Conservation (phyloP, 495 filamentous ascomycete genomes). For the Neohortaea acidophila region DNA sequence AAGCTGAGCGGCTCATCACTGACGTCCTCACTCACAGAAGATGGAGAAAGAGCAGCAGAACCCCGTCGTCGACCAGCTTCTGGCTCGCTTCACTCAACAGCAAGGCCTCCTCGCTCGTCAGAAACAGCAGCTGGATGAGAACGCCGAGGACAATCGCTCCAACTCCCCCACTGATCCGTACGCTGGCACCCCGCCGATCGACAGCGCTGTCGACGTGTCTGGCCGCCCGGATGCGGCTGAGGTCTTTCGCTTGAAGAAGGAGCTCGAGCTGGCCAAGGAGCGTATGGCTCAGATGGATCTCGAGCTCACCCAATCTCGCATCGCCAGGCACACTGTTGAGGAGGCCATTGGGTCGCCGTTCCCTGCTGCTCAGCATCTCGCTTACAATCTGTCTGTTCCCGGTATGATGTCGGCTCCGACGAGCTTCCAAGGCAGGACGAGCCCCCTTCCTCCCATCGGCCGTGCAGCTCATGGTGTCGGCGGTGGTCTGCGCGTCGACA, state of each 20-base stretch:
- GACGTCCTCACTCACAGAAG: neutral
- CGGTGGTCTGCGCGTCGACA: conserved; percentile 35
- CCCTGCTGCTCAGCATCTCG: conserved; percentile 16
- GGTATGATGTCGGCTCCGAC: neutral
- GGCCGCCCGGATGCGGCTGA: conserved; percentile 30
- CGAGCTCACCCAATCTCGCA: conserved; percentile 65
- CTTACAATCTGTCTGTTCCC: conserved; percentile 9
- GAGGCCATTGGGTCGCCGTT: conserved; percentile 50
- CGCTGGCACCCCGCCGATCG: conserved; percentile 29
- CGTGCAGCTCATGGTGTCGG: neutral
- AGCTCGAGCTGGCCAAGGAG: conserved; percentile 64
- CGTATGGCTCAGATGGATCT: conserved; percentile 71
- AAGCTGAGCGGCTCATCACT: conserved; percentile 16
- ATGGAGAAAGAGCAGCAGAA: conserved; percentile 26
- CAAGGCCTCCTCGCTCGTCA: conserved; percentile 41
- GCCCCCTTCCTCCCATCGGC: neutral
- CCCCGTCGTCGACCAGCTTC: conserved; percentile 40
- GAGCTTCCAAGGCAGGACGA: neutral
- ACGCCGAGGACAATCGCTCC: conserved; percentile 19
- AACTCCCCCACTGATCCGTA: conserved; percentile 39
- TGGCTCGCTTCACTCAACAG: conserved; percentile 55
- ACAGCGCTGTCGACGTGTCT: conserved; percentile 28
- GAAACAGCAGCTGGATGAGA: conserved; percentile 23
- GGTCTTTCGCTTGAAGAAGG: conserved; percentile 45
- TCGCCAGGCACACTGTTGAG: conserved; percentile 59